A percentile compares a stretch with the other conserved stretches of the same genome.
These are phyloP conservation scores for Ramaria rubella DNA, from an alignment of 768 basidiomycete species.

Conservation along the genomic window DNA sequence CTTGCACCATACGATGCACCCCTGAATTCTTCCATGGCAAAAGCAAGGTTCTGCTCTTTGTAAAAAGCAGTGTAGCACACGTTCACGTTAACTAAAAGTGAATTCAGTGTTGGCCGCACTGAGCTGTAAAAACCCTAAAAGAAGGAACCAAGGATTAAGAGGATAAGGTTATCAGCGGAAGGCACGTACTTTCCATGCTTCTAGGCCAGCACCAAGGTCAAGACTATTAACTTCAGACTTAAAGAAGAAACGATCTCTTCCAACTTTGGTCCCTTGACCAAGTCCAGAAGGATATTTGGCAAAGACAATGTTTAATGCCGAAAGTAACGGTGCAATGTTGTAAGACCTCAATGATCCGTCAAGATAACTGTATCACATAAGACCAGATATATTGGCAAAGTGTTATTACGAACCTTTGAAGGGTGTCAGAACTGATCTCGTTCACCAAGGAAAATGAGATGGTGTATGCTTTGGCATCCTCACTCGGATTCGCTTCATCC, in stretches of 20 bases:
- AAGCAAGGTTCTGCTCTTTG: slow-evolving; percentile 50
- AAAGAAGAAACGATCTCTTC: slow-evolving; percentile 65
- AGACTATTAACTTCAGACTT: slow-evolving; percentile 23
- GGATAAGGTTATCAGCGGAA: not conserved
- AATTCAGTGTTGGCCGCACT: slow-evolving; percentile 36
- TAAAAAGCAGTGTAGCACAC: slow-evolving; percentile 48
- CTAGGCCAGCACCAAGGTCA: slow-evolving; percentile 45
- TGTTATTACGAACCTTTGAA: slow-evolving; percentile 30
- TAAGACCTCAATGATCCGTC: slow-evolving; percentile 47
- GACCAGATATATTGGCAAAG: not conserved
- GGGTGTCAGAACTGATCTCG: slow-evolving; percentile 37
- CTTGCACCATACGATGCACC: slow-evolving; percentile 54
- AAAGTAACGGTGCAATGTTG: slow-evolving; percentile 51
- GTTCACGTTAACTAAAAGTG: slow-evolving; percentile 48
- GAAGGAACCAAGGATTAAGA: too few relatives aligned
- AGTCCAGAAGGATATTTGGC: slow-evolving; percentile 42
- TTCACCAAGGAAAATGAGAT: slow-evolving; percentile 38
- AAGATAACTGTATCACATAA: slow-evolving; percentile 43
- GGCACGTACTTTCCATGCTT: slow-evolving; percentile 40
- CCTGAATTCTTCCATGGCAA: slow-evolving; percentile 47
- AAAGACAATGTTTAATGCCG: slow-evolving; percentile 60
- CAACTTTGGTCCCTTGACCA: slow-evolving; percentile 52
- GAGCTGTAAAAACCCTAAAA: slow-evolving; percentile 35
- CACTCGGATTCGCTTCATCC: slow-evolving; percentile 31
- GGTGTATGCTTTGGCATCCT: slow-evolving; percentile 36